These are phyloP conservation scores for Wickerhamiella infanticola DNA, from an alignment of 1,139 yeast genomes.

Conservation along the genomic window DNA sequence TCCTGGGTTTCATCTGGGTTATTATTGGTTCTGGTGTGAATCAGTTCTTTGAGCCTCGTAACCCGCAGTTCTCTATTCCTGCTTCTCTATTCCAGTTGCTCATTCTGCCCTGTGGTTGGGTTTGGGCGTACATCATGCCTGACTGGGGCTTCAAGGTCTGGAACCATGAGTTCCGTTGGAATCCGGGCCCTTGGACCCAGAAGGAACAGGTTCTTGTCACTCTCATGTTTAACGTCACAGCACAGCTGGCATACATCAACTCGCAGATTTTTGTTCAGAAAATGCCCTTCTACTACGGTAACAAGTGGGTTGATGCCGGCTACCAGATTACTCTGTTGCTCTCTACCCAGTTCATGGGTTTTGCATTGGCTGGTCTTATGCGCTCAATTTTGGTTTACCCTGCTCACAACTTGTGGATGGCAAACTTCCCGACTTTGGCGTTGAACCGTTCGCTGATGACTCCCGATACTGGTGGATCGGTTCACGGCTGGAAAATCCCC, in stretches of 20 bases:
- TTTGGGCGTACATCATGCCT: slow-evolving; percentile 29
- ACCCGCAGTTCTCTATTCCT: slow-evolving; percentile 32
- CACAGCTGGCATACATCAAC: slow-evolving; percentile 25
- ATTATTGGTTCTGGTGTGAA: slow-evolving; percentile 39
- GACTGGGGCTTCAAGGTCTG: slow-evolving; percentile 30
- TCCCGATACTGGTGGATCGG: not conserved
- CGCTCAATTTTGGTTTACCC: slow-evolving; percentile 41
- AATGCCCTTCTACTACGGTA: slow-evolving; percentile 6
- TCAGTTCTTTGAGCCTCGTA: slow-evolving; percentile 40
- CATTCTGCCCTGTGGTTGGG: slow-evolving; percentile 37
- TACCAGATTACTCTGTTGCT: slow-evolving; percentile 20
- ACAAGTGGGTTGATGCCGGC: slow-evolving; percentile 9
- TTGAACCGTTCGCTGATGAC: slow-evolving; percentile 12
- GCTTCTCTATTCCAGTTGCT: slow-evolving; percentile 39
- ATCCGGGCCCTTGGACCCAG: slow-evolving; percentile 49
- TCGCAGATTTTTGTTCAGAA: slow-evolving; percentile 4
- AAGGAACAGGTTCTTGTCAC: slow-evolving; percentile 56
- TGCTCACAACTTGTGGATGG: slow-evolving; percentile 20
- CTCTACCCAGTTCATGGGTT: slow-evolving; percentile 37
- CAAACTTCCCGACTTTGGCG: slow-evolving; percentile 21
- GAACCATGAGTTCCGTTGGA: slow-evolving; percentile 26
- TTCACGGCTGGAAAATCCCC: slow-evolving; percentile 37
- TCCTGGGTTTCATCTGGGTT: slow-evolving; percentile 40
- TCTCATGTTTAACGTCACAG: slow-evolving; percentile 25
- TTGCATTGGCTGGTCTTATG: slow-evolving; percentile 41